Evolutionary conservation across 1,139 yeast species (phyloP), one percentile per base, ranked within the genome.

Genomic region (Yamadazyma mexicana): DNA sequence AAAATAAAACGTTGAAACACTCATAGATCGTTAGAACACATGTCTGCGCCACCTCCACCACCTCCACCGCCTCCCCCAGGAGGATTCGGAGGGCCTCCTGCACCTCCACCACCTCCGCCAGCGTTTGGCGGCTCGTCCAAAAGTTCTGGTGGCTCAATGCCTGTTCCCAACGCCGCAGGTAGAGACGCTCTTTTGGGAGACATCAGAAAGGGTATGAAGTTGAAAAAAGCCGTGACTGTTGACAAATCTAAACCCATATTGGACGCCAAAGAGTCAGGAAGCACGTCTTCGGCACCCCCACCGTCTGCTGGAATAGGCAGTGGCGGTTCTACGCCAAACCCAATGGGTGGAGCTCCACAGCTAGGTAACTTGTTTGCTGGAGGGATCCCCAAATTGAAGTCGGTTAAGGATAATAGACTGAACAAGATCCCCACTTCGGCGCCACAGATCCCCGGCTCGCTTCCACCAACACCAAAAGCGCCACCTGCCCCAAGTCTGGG

Each of bases 141-240:
- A 4, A n/a, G n/a, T n/a, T 48, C 60, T 17, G 15, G 34, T 9
- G 12, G 54, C 47, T 11, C 52, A 7, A 60, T 67, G 4, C 69
- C 73, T 7, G 64, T 77, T 2, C 46, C 59, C 6, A 51, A 62
- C 44, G 58, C 69, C 22, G 61, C 72, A 2, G 83, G 83, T 14
- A 68, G 94, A 55, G 87, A 85, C 55, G 97, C 97, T 0, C 69
- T 91, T 37, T 69, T 91, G 29, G 88, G 92, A 26, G 96, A 88
- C 59, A 91, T 91, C 49, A 77, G 91, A 50, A 85, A 87, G 52
- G 98, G 97, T 15, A 69, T 73, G 47, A 68, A 56, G 40, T 72
- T 91, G 49, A 88, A 87, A 61, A 87, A 88, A 52, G 85, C 96
- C 2, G 66, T 62, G 27, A 72, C 77, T 1, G 67, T 70, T 14